Base-by-base conservation (phyloP, 1,284 basidiomycete genomes). In the Leccinum glutinopallens region DNA sequence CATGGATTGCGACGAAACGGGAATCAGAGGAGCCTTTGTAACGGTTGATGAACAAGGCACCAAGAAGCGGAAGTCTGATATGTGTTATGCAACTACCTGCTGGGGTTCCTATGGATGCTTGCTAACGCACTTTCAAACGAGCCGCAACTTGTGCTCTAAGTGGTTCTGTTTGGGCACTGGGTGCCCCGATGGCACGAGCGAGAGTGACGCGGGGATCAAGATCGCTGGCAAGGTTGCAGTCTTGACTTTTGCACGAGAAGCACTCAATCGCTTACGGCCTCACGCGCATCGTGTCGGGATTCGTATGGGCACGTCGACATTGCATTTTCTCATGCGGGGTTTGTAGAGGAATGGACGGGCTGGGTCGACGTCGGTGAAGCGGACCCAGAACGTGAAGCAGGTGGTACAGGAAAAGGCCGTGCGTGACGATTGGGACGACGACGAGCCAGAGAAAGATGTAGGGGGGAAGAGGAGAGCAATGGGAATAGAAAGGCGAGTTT, bases 361-460 rank as follows among this genome's bases (percentile, higher is more conserved):
- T 46, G n/a, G 43, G 43, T 19, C 0, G 55, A 51, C 58, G 43
- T 57, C 63, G 13, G 54, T 58, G 55, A 63, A 39, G 41, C 53
- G 56, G 59, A 46, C 61, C 15, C 15, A 57, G 17, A 63, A 35
- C 3, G 5, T 43, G 61, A 69, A 57, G 53, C 51, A 49, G 41
- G 35, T 8, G 6, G 32, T 13, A 29, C 60, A 64, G 61, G 19
- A 22, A 4, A 69, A 66, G 37, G 56, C 64, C 22, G 73, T 81
- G 19, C 75, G 75, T 17, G 80, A 82, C 58, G 81, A 80, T 63
- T 83, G 82, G 81, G 74, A 77, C 1, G 37, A 37, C 37, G 73
- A 66, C 37, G 25, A 41, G 9, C 32, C 33, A 7, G 54, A 25
- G 6, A 41, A 41, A 41, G 37, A 37, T 37, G 37, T 37, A 37